Evolutionary conservation across 202 grass and related monocot species (phyloP), one percentile per base, ranked within the genome.

Genomic region (Schoenoplectus triqueter): DNA sequence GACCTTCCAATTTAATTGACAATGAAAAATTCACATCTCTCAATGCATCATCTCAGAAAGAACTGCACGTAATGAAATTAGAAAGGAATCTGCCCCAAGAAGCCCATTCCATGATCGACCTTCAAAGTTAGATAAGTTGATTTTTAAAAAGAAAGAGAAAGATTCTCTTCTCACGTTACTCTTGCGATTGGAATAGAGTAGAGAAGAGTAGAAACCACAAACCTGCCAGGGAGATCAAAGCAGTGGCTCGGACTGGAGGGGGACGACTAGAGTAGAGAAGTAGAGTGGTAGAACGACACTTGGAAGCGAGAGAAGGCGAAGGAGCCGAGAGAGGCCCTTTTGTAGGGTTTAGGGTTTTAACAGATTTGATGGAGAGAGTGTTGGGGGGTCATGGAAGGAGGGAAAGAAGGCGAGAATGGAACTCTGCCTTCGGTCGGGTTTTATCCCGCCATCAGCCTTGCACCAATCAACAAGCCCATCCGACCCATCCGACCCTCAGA

Each of bases 301-400:
- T 49, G 7, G 42, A 50, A 41, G 69, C 64, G 64, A 9, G 64
- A 65, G 63, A 65, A 22, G 20, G 13, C 0, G 20, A 19, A 18
- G n/a, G 40, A 71, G 42, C 2, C 11, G 13, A 7, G 39, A 69
- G 66, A 46, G 41, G 31, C 66, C 39, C 39, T 44, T 49, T 72
- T 72, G 15, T 72, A 49, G 45, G 69, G 45, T 72, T 72, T 48
- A 72, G 45, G 69, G 69, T 31, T 72, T 72, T 69, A 69, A 49
- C 14, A 72, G 69, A 31, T 1, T 18, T 7, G 69, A 42, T 6
- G 19, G 2, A 17, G 14, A 18, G 1, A 3, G 68, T 1, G 6
- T 71, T 2, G 31, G 31, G 65, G 42, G 31, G 10, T 14, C 3
- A 7, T 4, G 14, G 65, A 41, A 14, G 59, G 59, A 62, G 13